phyloP scores from a whole-genome alignment of 805 yeast species.

The Dipodascus albidus region DNA sequence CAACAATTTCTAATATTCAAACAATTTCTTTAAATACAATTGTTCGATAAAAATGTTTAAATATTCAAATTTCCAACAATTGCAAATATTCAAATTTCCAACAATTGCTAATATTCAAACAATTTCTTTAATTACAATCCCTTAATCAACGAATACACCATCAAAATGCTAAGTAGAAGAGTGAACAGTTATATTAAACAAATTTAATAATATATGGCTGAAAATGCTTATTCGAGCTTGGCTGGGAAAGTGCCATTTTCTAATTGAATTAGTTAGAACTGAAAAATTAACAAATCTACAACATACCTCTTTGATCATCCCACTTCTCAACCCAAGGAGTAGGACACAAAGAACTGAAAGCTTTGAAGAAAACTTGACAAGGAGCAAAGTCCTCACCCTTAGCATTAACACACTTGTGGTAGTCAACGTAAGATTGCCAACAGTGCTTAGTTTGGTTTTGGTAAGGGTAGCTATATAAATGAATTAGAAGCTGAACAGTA shows the following conservation, averaged over 20 bases:
- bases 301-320: conserved; percentile 36
- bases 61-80: no score
- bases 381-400: conserved; percentile 99
- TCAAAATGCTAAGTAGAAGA: neutral
- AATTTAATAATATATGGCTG: neutral
- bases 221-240: conserved; percentile 7
- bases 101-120: no score
- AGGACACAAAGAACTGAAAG: conserved; percentile 59
- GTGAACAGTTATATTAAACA: neutral
- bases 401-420: conserved; percentile 91
- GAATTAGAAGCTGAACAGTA: neutral
- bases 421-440: conserved; percentile 96
- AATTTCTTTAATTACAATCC: no score
- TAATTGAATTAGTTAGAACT: conserved; percentile 1
- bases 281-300: conserved; percentile 39
- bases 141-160: no score
- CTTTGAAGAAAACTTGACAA: conserved; percentile 87
- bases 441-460: conserved; percentile 97
- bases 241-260: conserved; percentile 20
- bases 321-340: conserved; percentile 28
- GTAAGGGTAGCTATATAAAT: conserved; percentile 75
- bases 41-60: no score
- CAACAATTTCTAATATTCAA: no score
- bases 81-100: no score
- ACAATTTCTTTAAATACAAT: no score